phyloP scores from a whole-genome alignment of 345 rosid genomes.

The Linum trigynum region DNA sequence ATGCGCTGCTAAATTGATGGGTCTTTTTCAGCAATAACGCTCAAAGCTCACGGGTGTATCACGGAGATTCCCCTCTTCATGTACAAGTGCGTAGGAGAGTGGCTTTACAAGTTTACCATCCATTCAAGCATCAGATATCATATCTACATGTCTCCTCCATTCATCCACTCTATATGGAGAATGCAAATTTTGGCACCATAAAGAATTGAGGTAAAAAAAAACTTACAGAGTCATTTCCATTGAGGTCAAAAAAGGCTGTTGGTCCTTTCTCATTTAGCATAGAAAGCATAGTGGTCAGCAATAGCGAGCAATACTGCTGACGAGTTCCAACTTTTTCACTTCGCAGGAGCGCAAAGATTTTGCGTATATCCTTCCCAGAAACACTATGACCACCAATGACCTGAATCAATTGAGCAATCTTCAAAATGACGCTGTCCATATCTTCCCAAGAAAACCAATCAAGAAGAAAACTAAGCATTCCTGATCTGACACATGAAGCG shows the following conservation, averaged over 20 bases:
- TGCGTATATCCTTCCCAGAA: constrained; percentile 96
- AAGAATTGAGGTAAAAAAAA: background rate
- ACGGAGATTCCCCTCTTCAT: background rate
- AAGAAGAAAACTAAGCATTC: constrained; percentile 89
- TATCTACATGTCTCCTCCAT: background rate
- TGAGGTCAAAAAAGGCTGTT: constrained; percentile 83
- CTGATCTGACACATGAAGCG: constrained; percentile 84
- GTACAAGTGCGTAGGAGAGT: no score
- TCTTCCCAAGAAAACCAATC: constrained; percentile 89
- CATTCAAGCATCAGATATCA: no score
- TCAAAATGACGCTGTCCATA: constrained; percentile 58
- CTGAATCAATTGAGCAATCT: constrained; percentile 76
- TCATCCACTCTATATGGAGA: background rate
- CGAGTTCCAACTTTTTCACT: constrained; percentile 77
- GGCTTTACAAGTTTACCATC: no score
- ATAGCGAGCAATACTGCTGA: constrained; percentile 75
- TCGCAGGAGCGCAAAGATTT: constrained; percentile 87
- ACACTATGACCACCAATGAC: constrained; percentile 95
- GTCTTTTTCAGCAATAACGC: background rate
- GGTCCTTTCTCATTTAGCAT: constrained; percentile 99
- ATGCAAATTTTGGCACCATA: background rate
- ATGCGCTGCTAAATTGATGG: background rate
- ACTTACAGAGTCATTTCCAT: constrained; percentile 83
- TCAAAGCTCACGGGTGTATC: background rate
- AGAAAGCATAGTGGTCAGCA: constrained; percentile 65